Percentiles rank a stretch among this genome's conserved stretches.
phyloP scores from a whole-genome alignment of 441 rosid genomes.

The Theobroma grandiflorum region DNA sequence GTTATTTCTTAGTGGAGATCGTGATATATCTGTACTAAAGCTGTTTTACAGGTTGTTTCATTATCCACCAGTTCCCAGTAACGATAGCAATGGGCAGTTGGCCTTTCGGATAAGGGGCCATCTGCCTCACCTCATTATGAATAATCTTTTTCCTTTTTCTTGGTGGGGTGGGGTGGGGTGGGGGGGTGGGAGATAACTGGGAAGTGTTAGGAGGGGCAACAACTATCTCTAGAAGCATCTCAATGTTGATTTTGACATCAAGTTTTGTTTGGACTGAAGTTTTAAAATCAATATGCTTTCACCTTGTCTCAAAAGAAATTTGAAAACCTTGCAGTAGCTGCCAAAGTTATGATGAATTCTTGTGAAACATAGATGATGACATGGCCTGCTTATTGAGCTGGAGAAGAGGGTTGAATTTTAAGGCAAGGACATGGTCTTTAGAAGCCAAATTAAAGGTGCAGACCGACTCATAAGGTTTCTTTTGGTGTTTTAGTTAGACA shows the following conservation, averaged over 20 bases:
- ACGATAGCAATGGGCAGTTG: neutral
- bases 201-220: neutral
- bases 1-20: neutral
- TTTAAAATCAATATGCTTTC: neutral
- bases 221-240: neutral
- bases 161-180: neutral
- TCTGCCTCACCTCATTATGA: neutral
- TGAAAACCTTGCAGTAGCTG: neutral
- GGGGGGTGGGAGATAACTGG: too few relatives aligned
- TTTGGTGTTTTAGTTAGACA: neutral
- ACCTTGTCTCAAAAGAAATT: neutral
- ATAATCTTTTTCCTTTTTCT: neutral
- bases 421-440: neutral
- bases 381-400: neutral
- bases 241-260: constrained; percentile 12
- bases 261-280: constrained; percentile 4
- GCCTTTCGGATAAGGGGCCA: constrained; percentile 13
- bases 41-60: neutral
- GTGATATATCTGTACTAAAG: constrained; percentile 3
- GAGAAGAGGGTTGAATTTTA: neutral
- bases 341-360: constrained; percentile 1
- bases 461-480: neutral
- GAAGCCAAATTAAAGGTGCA: neutral
- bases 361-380: neutral
- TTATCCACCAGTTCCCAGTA: neutral